These are phyloP conservation scores for Actinomortierella wolfii DNA, from an alignment of 371 early-diverging fungal species.

Conservation along the genomic window DNA sequence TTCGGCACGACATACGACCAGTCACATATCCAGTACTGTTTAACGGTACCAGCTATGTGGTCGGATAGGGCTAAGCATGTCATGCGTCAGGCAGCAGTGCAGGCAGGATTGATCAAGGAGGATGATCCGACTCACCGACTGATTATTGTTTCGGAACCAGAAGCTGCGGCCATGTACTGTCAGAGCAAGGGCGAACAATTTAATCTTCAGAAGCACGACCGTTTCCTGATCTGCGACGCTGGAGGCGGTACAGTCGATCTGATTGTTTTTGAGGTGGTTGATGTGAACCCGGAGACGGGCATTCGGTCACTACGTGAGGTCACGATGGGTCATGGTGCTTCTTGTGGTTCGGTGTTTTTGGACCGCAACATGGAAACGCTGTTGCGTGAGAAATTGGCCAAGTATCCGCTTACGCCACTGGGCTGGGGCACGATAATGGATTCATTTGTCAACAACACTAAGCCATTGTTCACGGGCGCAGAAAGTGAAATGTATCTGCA, in stretches of 20 bases:
- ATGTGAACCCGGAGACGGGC: conserved; percentile 44
- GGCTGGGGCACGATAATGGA: conserved; percentile 47
- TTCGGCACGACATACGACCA: conserved; percentile 58
- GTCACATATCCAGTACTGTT: conserved; percentile 55
- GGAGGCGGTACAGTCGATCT: conserved; percentile 73
- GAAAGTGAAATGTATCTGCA: conserved; percentile 43
- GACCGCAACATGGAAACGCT: conserved; percentile 45
- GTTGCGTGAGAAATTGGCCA: conserved; percentile 40
- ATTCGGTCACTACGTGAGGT: conserved; percentile 51
- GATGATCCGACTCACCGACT: conserved; percentile 54
- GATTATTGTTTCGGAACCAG: conserved; percentile 59
- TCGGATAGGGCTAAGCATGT: conserved; percentile 57
- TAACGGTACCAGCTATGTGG: conserved; percentile 63
- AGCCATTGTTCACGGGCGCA: conserved; percentile 34
- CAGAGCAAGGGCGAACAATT: conserved; percentile 59
- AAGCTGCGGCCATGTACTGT: conserved; percentile 63
- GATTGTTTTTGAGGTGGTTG: conserved; percentile 48
- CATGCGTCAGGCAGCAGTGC: conserved; percentile 60
- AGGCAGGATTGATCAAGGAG: conserved; percentile 50
- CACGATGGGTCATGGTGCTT: conserved; percentile 45
- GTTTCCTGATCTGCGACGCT: conserved; percentile 69
- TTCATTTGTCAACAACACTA: conserved; percentile 55
- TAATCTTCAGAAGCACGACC: conserved; percentile 53
- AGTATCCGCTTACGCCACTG: conserved; percentile 41
- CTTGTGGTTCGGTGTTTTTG: conserved; percentile 47